Conservation (phyloP, 805 yeast species). For the Candida boidinii region DNA sequence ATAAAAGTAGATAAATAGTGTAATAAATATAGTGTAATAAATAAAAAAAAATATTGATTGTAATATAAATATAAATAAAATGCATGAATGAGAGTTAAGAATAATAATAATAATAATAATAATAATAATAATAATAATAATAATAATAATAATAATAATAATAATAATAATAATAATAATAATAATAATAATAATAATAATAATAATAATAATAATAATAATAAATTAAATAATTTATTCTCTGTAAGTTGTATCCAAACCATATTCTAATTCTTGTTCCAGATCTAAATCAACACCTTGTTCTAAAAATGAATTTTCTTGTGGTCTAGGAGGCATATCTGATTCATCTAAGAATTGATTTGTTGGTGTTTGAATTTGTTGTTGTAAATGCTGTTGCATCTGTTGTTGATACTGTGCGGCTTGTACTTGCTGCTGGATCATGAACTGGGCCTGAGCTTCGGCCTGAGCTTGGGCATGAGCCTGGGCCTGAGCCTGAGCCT, state of each 20-base stretch:
- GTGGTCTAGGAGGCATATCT: slow-evolving; percentile 57
- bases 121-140: no score
- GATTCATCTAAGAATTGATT: slow-evolving; percentile 27
- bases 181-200: no score
- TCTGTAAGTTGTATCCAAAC: slow-evolving; percentile 34
- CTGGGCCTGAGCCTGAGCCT: slow-evolving; percentile 8
- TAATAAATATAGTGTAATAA: no score
- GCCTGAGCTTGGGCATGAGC: slow-evolving; percentile 3
- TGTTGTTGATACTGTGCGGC: no score
- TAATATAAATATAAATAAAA: no score
- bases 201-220: no score
- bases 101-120: no score
- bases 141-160: no score
- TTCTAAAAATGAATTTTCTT: slow-evolving; percentile 29
- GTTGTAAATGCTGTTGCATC: slow-evolving; percentile 21
- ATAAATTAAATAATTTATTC: background rate
- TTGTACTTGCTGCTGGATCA: no score
- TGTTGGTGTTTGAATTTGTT: slow-evolving; percentile 36
- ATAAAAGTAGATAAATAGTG: background rate
- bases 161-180: no score
- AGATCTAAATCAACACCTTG: slow-evolving; percentile 31
- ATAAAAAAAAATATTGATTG: no score
- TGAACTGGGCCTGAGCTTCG: background rate
- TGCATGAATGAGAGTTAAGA: no score
- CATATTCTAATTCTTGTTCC: slow-evolving; percentile 61